Conservation (phyloP, 805 yeast species). For the Yarrowia osloensis region DNA sequence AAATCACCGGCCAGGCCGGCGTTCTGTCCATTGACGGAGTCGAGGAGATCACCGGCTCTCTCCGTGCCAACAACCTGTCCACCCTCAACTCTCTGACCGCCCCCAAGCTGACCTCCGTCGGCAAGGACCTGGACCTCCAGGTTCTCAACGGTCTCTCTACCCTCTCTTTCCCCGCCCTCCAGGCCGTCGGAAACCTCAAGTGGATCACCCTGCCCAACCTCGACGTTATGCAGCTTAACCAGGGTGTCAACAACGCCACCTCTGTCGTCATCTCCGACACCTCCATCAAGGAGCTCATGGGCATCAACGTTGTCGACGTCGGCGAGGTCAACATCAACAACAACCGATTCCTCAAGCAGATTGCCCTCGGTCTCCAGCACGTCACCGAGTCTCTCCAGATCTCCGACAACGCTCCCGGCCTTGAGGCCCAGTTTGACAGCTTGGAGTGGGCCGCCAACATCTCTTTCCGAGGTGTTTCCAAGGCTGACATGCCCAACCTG, state of each 20-base stretch:
- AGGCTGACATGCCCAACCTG: conserved; percentile 70
- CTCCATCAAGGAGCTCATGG: conserved; percentile 45
- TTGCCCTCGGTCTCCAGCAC: conserved; percentile 68
- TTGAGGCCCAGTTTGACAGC: conserved; percentile 54
- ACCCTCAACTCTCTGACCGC: conserved; percentile 68
- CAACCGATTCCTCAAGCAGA: conserved; percentile 68
- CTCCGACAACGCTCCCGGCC: conserved; percentile 81
- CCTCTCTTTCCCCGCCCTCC: conserved; percentile 74
- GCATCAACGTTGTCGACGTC: conserved; percentile 45
- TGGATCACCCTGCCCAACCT: conserved; percentile 88
- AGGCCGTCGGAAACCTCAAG: conserved; percentile 72
- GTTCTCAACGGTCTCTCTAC: conserved; percentile 65
- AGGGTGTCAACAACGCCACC: conserved; percentile 73
- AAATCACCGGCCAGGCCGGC: conserved; percentile 65
- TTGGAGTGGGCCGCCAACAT: conserved; percentile 86
- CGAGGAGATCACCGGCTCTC: conserved; percentile 73
- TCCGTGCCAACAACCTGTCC: conserved; percentile 67
- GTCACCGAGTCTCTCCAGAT: conserved; percentile 76
- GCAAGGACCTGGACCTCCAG: conserved; percentile 65
- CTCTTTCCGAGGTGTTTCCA: conserved; percentile 75
- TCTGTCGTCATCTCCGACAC: conserved; percentile 55
- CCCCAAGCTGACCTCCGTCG: conserved; percentile 71
- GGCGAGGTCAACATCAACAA: conserved; percentile 71
- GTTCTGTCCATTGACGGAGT: conserved; percentile 64
- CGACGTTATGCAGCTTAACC: conserved; percentile 62